Base-by-base conservation (phyloP, 2,329 filamentous ascomycete species). In the Diaporthe amygdali region DNA sequence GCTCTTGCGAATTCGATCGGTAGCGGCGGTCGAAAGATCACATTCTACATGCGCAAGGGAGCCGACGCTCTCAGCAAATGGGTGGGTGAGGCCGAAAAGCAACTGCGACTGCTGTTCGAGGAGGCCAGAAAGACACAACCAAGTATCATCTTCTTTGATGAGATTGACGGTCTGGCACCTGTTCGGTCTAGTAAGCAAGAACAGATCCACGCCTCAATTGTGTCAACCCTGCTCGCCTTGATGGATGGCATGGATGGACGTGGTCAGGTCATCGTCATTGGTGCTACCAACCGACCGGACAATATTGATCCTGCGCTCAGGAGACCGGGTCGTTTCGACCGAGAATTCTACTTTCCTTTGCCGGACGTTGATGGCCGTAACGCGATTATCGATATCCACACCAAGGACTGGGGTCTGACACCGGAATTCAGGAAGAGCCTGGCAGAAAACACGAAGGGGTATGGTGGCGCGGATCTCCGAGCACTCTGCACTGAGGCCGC, bases 201-300 rank as follows among this genome's bases (percentile, higher is more conserved):
- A 80, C 96, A 99, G 82, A 98, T 98, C 72, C 96, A 99, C 82
- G 95, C 96, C 7, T 98, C 96, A 2, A 99, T 99, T 74, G 96
- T 98, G 17, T 97, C 95, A 2, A 98, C 95, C 1, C 84, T 98
- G n/a, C 85, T 98, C 72, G 95, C 95, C 0, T 83, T 98, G 77
- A 98, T 98, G 95, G 95, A 98, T 81, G 95, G 95, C 74, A 98
- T 98, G 95, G 96, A 98, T 78, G 95, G 95, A n/a, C 92, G 95
- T 79, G 96, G 96, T 37, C 96, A 99, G 81, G 96, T 99, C 72
- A 97, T 99, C 79, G 95, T 99, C 44, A 98, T 99, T 77, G 96
- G 96, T 75, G 96, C 96, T n/a, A 99, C 96, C 71, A 99, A 99
- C 80, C 91, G 96, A 74, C 96, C 96, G 0, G 96, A 98, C 81